Evolutionary conservation across 768 basidiomycete species (phyloP).

Genomic region (Astraeus odoratus): DNA sequence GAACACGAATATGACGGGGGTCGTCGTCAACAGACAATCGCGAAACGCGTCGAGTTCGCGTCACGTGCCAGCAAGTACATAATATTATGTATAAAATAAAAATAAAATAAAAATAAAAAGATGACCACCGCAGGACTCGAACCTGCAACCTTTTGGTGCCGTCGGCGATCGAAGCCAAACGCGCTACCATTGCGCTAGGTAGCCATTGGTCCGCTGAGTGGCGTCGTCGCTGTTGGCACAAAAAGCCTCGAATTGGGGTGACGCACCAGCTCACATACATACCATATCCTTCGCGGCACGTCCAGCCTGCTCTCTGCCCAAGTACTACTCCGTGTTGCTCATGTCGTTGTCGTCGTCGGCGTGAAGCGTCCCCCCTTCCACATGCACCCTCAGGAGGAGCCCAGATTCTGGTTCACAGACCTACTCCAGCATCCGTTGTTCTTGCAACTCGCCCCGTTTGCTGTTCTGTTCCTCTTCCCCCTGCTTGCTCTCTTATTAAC

Average conservation of each 20-base stretch:
- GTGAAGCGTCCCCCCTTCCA: slow-evolving; percentile 20
- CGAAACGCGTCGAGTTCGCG: neutral
- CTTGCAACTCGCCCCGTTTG: slow-evolving; percentile 52
- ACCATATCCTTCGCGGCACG: no score
- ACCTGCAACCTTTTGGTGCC: slow-evolving; percentile 94
- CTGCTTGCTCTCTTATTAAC: slow-evolving; percentile 26
- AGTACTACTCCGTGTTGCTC: slow-evolving; percentile 12
- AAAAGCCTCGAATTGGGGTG: neutral
- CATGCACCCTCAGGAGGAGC: slow-evolving; percentile 41
- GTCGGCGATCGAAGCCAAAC: slow-evolving; percentile 84
- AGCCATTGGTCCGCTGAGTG: slow-evolving; percentile 41
- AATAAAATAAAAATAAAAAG: slow-evolving; percentile 10
- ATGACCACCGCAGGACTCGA: slow-evolving; percentile 93
- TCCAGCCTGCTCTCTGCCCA: no score
- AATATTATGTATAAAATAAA: neutral
- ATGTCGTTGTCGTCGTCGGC: slow-evolving; percentile 16
- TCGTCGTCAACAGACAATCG: neutral
- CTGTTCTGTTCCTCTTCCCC: slow-evolving; percentile 43
- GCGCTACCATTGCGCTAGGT: slow-evolving; percentile 94
- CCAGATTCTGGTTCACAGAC: slow-evolving; percentile 33
- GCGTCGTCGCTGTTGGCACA: accelerated
- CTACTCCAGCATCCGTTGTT: slow-evolving; percentile 34
- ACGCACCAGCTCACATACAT: neutral
- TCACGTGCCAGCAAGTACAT: neutral
- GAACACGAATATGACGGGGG: slow-evolving; percentile 38